Evolutionary conservation across 225 moss, liverwort and hornwort genomes (phyloP), one percentile per base, ranked within the genome.

Genomic region (Thuidium tamariscinum): DNA sequence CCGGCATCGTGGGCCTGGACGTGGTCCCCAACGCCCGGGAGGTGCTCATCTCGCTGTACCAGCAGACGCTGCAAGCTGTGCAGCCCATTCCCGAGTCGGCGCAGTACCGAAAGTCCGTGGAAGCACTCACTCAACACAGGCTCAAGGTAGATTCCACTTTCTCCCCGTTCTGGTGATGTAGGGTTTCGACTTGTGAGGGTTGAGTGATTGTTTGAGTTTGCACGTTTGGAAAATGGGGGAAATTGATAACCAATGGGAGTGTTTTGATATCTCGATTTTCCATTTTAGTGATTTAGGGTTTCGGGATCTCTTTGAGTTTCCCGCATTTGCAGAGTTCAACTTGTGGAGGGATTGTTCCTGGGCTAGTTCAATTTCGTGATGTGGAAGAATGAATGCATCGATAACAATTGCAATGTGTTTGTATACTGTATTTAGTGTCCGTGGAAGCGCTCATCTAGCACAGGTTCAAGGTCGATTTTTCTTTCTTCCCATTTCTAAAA

Each of bases 11-110:
- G 23, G 98, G 98, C 61, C 55, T 99, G 74, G 93, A 89, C 6
- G 98, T 99, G 30, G 98, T 97, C 79, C 98, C 96, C 6, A 95
- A 97, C 85, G 97, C 97, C 16, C 91, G 96, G 71, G 96, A 96
- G 85, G 94, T 93, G 41, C 87, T 99, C 81, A 99, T 99, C 85
- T 83, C 92, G 74, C 89, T 99, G 10, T 99, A 99, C 80, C 91
- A 94, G 75, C 90, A 93, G 85, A 99, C 97, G 44, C 93, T 99
- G 18, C 86, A 95, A 57, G 92, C 92, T 12, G 96, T 99, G 87
- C 73, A 94, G 88, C 91, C 94, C 76, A 96, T 99, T 80, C 98
- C 98, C 26, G 97, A 95, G 82, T 87, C 96, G 30, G 96, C 96
- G 10, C 95, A 95, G 89, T 99, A 99, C 83, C 89, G 98, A 55